Percentiles rank a stretch among this genome's conserved stretches.
phyloP scores from a whole-genome alignment of 2,329 filamentous ascomycete genomes.

The Venturia asperata region DNA sequence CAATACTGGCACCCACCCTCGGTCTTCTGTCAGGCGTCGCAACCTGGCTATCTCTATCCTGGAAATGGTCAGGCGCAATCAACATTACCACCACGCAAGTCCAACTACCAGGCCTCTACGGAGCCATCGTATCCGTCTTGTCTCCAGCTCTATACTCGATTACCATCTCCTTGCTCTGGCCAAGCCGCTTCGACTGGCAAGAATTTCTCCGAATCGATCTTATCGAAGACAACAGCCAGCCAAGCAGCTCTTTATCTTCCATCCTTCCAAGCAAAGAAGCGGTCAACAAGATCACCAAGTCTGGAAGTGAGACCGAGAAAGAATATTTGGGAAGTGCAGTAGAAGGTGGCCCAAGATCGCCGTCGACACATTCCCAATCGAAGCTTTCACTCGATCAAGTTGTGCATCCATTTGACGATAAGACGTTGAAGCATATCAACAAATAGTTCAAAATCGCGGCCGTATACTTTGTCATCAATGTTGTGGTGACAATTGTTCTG shows the following conservation, averaged over 20 bases:
- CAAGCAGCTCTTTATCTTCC: constrained; percentile 17
- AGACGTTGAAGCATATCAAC: constrained; percentile 26
- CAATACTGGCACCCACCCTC: constrained; percentile 40
- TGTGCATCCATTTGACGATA: constrained; percentile 38
- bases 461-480: constrained; percentile 20
- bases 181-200: constrained; percentile 36
- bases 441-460: not conserved
- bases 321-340: not conserved
- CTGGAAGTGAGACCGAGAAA: not conserved
- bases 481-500: not conserved
- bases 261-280: not conserved
- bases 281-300: not conserved
- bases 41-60: constrained; percentile 35
- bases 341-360: not conserved
- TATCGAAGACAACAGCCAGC: constrained; percentile 17
- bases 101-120: constrained; percentile 27
- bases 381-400: constrained; percentile 34
- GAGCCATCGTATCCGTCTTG: constrained; percentile 40
- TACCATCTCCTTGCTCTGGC: constrained; percentile 33
- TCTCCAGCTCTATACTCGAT: constrained; percentile 42
- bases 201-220: constrained; percentile 39
- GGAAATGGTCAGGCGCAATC: not conserved
- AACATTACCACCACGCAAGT: not conserved
- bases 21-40: constrained; percentile 39
- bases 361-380: not conserved